Conservation (phyloP, 2,329 filamentous ascomycete genomes). For the Fusarium keratoplasticum region DNA sequence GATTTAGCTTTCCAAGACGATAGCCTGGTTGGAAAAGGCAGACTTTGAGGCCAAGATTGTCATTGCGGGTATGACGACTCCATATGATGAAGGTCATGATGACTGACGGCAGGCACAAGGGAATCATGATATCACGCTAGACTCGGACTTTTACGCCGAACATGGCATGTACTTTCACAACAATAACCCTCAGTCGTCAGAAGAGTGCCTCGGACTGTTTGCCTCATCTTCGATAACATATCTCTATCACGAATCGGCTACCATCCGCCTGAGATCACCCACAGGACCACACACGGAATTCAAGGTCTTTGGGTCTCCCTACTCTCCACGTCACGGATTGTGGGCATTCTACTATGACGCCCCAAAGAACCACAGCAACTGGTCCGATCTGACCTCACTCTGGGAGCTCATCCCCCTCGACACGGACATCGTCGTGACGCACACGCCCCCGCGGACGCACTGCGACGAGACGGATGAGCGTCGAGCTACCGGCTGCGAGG, state of each 20-base stretch:
- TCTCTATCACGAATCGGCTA: conserved; percentile 68
- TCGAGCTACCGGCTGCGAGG: conserved; percentile 68
- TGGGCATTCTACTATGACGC: conserved; percentile 77
- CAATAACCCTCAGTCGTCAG: conserved; percentile 63
- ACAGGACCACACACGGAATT: conserved; percentile 69
- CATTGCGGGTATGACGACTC: conserved; percentile 66
- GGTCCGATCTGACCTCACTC: conserved; percentile 50
- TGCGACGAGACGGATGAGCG: conserved; percentile 62
- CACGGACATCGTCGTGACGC: conserved; percentile 76
- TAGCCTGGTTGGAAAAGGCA: conserved; percentile 75
- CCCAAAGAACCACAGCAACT: conserved; percentile 29
- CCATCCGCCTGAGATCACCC: conserved; percentile 64
- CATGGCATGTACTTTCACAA: conserved; percentile 68
- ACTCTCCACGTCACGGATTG: conserved; percentile 64
- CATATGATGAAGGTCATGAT: not conserved
- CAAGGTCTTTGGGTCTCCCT: conserved; percentile 78
- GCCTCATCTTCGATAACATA: conserved; percentile 70
- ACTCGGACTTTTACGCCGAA: conserved; percentile 68
- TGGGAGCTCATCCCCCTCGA: conserved; percentile 73
- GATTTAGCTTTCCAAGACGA: conserved; percentile 65
- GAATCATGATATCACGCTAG: conserved; percentile 81
- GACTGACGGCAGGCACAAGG: conserved; percentile 56
- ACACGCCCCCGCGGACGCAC: conserved; percentile 73
- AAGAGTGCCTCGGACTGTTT: conserved; percentile 66
- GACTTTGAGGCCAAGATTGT: conserved; percentile 78